Conservation (phyloP, 192 early-diverging fungal species). For the Umbelopsis sp. region DNA sequence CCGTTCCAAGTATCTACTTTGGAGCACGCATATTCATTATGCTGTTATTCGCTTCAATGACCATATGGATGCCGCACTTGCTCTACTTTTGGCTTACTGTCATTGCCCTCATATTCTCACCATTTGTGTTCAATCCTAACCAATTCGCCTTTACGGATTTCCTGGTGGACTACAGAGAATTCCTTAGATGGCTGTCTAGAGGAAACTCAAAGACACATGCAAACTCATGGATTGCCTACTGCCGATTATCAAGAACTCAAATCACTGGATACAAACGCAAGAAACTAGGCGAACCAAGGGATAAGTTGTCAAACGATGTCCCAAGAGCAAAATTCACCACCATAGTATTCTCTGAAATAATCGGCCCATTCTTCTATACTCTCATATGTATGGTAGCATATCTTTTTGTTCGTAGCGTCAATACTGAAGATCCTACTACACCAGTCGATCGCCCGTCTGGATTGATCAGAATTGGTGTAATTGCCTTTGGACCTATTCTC, state of each 20-base stretch:
- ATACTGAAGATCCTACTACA: conserved; percentile 21
- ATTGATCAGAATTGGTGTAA: conserved; percentile 60
- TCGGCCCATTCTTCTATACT: conserved; percentile 68
- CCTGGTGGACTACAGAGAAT: conserved; percentile 79
- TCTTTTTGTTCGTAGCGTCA: conserved; percentile 68
- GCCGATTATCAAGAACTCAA: conserved; percentile 67
- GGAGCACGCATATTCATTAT: conserved; percentile 71
- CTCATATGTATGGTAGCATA: conserved; percentile 63
- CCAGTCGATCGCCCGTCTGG: conserved; percentile 42
- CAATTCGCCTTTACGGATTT: conserved; percentile 83
- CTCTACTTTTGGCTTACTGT: conserved; percentile 85
- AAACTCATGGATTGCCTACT: conserved; percentile 82
- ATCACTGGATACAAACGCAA: conserved; percentile 78
- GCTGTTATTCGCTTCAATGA: conserved; percentile 73
- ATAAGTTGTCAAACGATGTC: conserved; percentile 54
- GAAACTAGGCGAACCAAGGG: conserved; percentile 63
- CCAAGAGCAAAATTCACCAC: conserved; percentile 67
- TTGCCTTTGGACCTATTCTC: conserved; percentile 70
- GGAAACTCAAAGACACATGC: conserved; percentile 75
- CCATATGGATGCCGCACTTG: conserved; percentile 72
- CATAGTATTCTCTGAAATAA: conserved; percentile 72
- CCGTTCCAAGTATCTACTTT: conserved; percentile 74
- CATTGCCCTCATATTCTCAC: conserved; percentile 73
- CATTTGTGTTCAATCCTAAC: conserved; percentile 89
- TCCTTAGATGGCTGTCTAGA: conserved; percentile 80